Evolutionary conservation across 176 grass and related monocot genomes (phyloP).

Genomic region (Paspalum vaginatum): DNA sequence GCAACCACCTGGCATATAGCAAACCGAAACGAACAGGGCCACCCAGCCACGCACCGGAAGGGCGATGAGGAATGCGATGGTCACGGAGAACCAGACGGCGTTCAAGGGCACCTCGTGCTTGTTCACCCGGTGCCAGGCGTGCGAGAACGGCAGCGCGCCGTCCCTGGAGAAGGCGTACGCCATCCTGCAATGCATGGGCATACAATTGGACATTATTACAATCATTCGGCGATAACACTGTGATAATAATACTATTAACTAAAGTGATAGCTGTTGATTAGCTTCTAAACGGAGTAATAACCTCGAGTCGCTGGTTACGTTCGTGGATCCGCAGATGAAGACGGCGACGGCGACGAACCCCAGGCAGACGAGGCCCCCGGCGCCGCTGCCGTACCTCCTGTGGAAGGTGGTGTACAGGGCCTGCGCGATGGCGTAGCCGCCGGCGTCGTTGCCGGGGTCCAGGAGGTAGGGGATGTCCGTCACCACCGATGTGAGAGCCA

Average conservation of each 20-base stretch:
- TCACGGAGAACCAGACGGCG: slow-evolving; percentile 64
- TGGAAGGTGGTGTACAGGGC: slow-evolving; percentile 53
- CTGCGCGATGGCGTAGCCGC: slow-evolving; percentile 67
- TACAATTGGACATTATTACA: too few species aligned
- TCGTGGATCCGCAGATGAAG: slow-evolving; percentile 52
- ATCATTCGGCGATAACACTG: too few species aligned
- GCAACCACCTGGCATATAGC: too few species aligned
- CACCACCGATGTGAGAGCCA: slow-evolving; percentile 50
- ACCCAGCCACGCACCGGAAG: slow-evolving; percentile 56
- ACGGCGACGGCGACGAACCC: slow-evolving; percentile 43
- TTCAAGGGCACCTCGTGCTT: slow-evolving; percentile 62
- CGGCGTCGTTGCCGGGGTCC: slow-evolving; percentile 51
- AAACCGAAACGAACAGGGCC: too few species aligned
- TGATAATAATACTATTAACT: too few species aligned
- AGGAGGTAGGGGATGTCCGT: slow-evolving; percentile 62
- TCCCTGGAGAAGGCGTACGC: slow-evolving; percentile 77
- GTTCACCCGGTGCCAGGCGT: slow-evolving; percentile 55
- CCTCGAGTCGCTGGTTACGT: slow-evolving; percentile 74
- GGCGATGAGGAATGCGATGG: slow-evolving; percentile 57
- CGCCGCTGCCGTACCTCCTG: slow-evolving; percentile 47
- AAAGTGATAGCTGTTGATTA: too few species aligned
- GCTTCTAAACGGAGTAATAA: not conserved
- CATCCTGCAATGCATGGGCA: slow-evolving; percentile 38
- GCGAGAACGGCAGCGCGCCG: slow-evolving; percentile 62
- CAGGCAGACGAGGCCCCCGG: slow-evolving; percentile 54